Base-by-base conservation (phyloP, 208 protist species). In the Strigomonas culicis region DNA sequence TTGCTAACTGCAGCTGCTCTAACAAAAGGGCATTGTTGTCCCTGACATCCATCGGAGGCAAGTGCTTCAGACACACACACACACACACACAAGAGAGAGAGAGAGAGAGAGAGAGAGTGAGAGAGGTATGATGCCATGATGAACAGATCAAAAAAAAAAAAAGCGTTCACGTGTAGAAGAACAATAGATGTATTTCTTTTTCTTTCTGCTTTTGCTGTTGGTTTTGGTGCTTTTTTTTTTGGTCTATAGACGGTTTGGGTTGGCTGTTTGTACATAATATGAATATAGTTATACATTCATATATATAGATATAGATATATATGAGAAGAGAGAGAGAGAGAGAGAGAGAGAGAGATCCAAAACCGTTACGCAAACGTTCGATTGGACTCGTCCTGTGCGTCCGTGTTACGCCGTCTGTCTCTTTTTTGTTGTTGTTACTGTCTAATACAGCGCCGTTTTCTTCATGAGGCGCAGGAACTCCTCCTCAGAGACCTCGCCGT, bases 381-480 rank as follows among this genome's bases (percentile, higher is more conserved):
- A n/a, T n/a, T n/a, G n/a, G n/a, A n/a, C n/a, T n/a, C n/a, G n/a
- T n/a, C n/a, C n/a, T n/a, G n/a, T n/a, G n/a, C n/a, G n/a, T n/a
- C 50, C 11, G 21, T 56, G 25, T 27, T 25, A 15, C n/a, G 21
- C 25, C 58, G 11, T 46, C 31, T 52, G 25, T 1, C 32, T 50
- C 21, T 24, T 4, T 17, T 25, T 17, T 19, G 4, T 2, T 19
- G 31, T 41, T 19, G 32, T 28, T n/a, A 22, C 32, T 34, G 2
- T 7, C 56, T 83, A 95, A 66, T 95, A 95, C 1, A 95, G 63
- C 2, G 86, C 87, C 25, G 86, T 93, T 69, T 94, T 92, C 74
- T 96, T 90, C 97, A 99, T 99, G 41, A 99, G 86, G 11, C 84
- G 84, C 53, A 98, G 72, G 63, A 99, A 99, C 59, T 99, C 97